These are phyloP conservation scores for Coffea canephora DNA, from an alignment of 257 asterid species.

Conservation along the genomic window DNA sequence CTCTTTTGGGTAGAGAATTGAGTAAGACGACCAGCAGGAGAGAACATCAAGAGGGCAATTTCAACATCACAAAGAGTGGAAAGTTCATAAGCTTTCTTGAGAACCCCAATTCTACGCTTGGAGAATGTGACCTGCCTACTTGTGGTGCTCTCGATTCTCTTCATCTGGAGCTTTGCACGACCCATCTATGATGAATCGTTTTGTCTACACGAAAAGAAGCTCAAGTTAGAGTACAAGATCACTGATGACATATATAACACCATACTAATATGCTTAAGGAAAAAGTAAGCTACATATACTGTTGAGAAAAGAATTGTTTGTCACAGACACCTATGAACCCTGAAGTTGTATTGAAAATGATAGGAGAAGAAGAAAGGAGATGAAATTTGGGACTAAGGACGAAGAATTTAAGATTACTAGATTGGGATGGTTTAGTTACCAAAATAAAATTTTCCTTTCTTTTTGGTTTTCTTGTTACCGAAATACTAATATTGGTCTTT, in stretches of 20 bases:
- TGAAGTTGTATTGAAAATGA: not conserved
- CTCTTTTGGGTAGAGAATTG: slow-evolving; percentile 5
- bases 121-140: slow-evolving; percentile 16
- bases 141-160: slow-evolving; percentile 7
- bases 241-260: too few relatives aligned
- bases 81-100: slow-evolving; percentile 11
- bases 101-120: slow-evolving; percentile 17
- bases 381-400: not conserved
- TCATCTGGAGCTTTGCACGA: slow-evolving; percentile 7
- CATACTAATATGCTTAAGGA: not conserved
- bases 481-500: too few relatives aligned
- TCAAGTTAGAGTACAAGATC: too few relatives aligned
- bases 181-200: slow-evolving; percentile 5
- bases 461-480: not conserved
- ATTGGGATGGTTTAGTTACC: not conserved
- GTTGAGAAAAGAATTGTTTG: not conserved
- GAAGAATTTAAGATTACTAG: not conserved
- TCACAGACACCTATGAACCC: not conserved
- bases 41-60: slow-evolving; percentile 14
- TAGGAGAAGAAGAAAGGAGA: not conserved
- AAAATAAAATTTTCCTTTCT: not conserved
- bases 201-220: not conserved
- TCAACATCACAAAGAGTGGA: slow-evolving; percentile 15
- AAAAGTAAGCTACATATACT: not conserved
- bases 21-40: slow-evolving; percentile 8